Base-by-base conservation (phyloP, 176 grass and related monocot species). In the Raddia guianensis region DNA sequence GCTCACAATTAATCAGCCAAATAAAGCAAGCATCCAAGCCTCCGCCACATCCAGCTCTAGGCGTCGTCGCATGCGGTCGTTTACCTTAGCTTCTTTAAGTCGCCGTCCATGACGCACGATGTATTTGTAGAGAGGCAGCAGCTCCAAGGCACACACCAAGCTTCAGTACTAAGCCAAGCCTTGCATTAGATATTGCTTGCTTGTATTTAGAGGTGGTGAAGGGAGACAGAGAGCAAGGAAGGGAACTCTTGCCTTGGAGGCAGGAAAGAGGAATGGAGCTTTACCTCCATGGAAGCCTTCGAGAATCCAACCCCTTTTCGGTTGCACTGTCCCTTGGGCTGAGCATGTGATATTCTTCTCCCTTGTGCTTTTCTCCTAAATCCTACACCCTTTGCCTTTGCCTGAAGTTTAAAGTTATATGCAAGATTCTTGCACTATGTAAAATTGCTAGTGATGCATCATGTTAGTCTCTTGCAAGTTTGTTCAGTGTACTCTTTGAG, bases 251-350 rank as follows among this genome's bases (percentile, higher is more conserved):
- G 71, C 58, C 85, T 49, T 86, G 63, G 63, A 77, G 66, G 72
- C 49, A 80, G 79, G 77, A 60, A 85, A 73, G 63, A 83, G 78
- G 62, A 86, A 88, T 78, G 74, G 75, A 72, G 40, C 85, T 87
- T 95, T 89, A 59, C 21, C 87, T 44, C 66, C 81, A 79, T 84
- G 72, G 62, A 91, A 73, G 65, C 40, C 73, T 81, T 76, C 71
- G 92, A 80, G 87, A 76, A 94, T 97, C 76, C 57, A 80, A 20
- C 20, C 74, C 74, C 77, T 52, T 91, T 73, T 66, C 61, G 62
- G 52, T 81, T 83, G 80, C 80, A 56, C 46, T 68, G 21, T n/a
- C n/a, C 60, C 78, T 20, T 45, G 66, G 59, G 20, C 71, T 79
- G 47, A 57, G 80, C 75, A 71, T 70, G 20, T 52, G 79, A 64